A percentile compares a stretch with the other conserved stretches of the same genome.
phyloP scores from a whole-genome alignment of 495 filamentous ascomycete genomes.

The Cryomyces minteri region DNA sequence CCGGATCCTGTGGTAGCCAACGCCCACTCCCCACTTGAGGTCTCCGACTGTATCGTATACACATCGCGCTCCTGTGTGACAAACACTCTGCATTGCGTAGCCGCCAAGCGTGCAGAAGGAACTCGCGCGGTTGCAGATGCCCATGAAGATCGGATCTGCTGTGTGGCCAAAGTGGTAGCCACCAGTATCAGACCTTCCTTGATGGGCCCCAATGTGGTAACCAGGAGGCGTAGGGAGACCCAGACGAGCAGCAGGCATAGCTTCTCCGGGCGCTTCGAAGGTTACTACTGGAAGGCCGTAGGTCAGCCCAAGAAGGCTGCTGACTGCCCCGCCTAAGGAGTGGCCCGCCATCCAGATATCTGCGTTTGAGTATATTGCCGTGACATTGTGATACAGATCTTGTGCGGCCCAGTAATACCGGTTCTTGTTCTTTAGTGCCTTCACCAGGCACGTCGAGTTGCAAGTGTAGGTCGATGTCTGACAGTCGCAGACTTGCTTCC shows the following conservation, averaged over 20 bases:
- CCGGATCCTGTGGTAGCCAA: slow-evolving; percentile 72
- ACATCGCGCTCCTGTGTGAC: slow-evolving; percentile 76
- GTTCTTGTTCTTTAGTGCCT: slow-evolving; percentile 60
- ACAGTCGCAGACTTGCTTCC: slow-evolving; percentile 85
- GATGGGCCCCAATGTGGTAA: slow-evolving; percentile 45
- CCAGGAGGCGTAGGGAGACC: slow-evolving; percentile 79
- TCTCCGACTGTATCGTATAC: slow-evolving; percentile 81
- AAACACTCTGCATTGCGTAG: slow-evolving; percentile 82
- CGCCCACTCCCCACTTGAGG: slow-evolving; percentile 72
- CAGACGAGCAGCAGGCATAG: slow-evolving; percentile 65
- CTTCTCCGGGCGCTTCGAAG: slow-evolving; percentile 81
- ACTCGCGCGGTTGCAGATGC: slow-evolving; percentile 76
- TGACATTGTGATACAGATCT: slow-evolving; percentile 84
- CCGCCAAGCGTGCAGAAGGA: slow-evolving; percentile 81
- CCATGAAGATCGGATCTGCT: slow-evolving; percentile 88
- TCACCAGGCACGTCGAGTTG: slow-evolving; percentile 71
- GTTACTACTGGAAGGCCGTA: slow-evolving; percentile 77
- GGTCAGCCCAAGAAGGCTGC: slow-evolving; percentile 70
- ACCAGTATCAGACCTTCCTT: slow-evolving; percentile 52
- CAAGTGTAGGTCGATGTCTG: slow-evolving; percentile 67
- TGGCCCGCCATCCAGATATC: slow-evolving; percentile 81
- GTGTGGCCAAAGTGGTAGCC: slow-evolving; percentile 91
- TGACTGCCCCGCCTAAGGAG: slow-evolving; percentile 77
- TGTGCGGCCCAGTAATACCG: slow-evolving; percentile 76
- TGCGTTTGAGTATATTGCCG: slow-evolving; percentile 66